phyloP scores from a whole-genome alignment of 495 filamentous ascomycete genomes.

The Penicillium verhagenii region DNA sequence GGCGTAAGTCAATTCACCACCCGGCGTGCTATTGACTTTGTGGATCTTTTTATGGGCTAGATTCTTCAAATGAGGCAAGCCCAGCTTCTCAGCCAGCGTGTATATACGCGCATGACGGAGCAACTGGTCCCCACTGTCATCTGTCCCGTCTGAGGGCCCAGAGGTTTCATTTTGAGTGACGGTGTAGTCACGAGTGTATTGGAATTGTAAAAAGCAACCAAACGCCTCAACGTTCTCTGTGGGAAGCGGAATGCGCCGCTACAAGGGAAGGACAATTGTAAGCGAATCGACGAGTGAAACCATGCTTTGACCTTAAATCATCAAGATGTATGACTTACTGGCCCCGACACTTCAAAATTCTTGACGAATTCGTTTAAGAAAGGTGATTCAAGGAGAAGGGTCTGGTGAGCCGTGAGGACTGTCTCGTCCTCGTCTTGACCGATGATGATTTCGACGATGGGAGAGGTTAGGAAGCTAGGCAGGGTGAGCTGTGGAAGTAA shows the following conservation, averaged over 20 bases:
- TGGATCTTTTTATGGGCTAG: conserved; percentile 88
- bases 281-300: conserved; percentile 1
- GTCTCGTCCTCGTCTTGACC: conserved; percentile 61
- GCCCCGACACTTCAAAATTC: conserved; percentile 48
- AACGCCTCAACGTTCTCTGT: conserved; percentile 77
- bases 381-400: conserved; percentile 68
- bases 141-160: conserved; percentile 56
- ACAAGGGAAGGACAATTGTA: conserved; percentile 5
- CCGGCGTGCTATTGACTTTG: conserved; percentile 77
- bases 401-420: conserved; percentile 75
- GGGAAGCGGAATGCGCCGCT: conserved; percentile 65
- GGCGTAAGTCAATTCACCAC: conserved; percentile 86
- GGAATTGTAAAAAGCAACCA: conserved; percentile 84
- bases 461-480: conserved; percentile 61
- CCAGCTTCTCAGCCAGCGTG: conserved; percentile 80
- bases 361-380: conserved; percentile 65
- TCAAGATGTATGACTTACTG: conserved; percentile 30
- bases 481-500: background rate
- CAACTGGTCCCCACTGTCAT: conserved; percentile 72
- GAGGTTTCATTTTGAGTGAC: conserved; percentile 57
- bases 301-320: background rate
- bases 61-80: conserved; percentile 66
- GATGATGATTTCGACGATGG: conserved; percentile 74
- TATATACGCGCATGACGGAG: conserved; percentile 86
- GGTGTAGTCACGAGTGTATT: conserved; percentile 91